phyloP scores from a whole-genome alignment of 495 filamentous ascomycete genomes.

The Amorphotheca resinae region DNA sequence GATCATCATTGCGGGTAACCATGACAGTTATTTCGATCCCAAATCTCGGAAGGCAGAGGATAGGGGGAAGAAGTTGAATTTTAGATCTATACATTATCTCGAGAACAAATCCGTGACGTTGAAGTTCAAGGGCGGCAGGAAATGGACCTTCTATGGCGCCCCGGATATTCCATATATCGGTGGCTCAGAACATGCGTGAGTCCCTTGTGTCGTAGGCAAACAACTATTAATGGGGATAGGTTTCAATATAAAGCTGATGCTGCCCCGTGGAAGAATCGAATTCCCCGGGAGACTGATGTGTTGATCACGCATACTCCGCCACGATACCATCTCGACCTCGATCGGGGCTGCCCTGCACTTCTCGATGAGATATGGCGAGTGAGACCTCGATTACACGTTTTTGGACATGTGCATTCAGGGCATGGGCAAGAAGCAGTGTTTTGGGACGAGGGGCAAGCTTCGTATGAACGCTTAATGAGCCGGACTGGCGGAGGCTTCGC shows the following conservation, averaged over 20 bases:
- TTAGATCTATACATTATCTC: conserved; percentile 38
- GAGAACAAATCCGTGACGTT: conserved; percentile 34
- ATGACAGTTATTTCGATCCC: conserved; percentile 70
- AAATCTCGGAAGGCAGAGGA: conserved; percentile 29
- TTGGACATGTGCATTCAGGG: conserved; percentile 79
- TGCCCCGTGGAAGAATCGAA: conserved; percentile 34
- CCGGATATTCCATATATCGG: conserved; percentile 39
- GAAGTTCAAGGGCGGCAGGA: conserved; percentile 36
- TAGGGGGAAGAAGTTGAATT: conserved; percentile 27
- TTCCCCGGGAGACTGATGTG: conserved; percentile 68
- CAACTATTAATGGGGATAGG: conserved; percentile 16
- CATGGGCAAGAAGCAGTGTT: conserved; percentile 52
- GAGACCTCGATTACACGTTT: conserved; percentile 69
- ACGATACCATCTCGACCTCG: conserved; percentile 62
- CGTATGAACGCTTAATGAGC: conserved; percentile 54
- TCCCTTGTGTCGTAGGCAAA: not conserved
- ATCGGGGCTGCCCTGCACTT: conserved; percentile 62
- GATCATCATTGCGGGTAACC: conserved; percentile 79
- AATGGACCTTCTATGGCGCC: conserved; percentile 40
- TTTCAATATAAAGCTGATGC: conserved; percentile 33
- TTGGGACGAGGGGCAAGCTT: conserved; percentile 64
- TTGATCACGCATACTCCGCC: conserved; percentile 71
- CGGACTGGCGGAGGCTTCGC: conserved; percentile 31
- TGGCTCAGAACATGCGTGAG: conserved; percentile 44
- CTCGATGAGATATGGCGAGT: conserved; percentile 68